Evolutionary conservation across 208 protist species (phyloP), one percentile per base, ranked within the genome.

Genomic region (Trypanosoma grayi): DNA sequence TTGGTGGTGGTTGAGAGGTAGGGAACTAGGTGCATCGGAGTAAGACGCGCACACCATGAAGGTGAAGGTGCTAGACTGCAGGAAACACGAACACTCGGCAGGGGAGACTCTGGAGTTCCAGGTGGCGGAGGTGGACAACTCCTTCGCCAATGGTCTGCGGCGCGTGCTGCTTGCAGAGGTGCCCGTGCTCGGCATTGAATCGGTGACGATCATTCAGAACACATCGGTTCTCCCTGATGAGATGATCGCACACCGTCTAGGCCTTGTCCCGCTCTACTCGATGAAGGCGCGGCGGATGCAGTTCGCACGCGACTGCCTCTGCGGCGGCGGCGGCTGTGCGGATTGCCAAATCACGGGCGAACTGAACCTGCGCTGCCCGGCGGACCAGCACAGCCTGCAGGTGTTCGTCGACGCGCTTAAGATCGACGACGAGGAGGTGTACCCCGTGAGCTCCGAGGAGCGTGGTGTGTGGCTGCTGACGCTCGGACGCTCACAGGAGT

Each of bases 151-250:
- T 66, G 84, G 94, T 13, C 83, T 99, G 16, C 85, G 98, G 13
- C 80, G 99, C 31, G 91, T 99, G 24, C 98, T 99, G 79, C 91
- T 99, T 20, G 92, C 98, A n/a, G 98, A 99, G 77, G 87, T 99
- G n/a, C 97, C 98, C 27, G 98, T 91, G 0, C 87, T 99, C 20
- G 95, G 95, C 25, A 98, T 99, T 31, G 98, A 99, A 71, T 70
- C 92, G 1, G 98, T 99, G 1, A 95, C 98, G 10, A 85, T 99
- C 30, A 46, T 83, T 6, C 73, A 93, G 57, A 98, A 98, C 70
- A 96, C 94, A 6, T 98, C 96, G 5, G 91, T 99, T n/a, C 81
- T 99, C 16, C 84, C 89, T 5, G 99, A 99, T 75, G 98, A 99
- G 73, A 99, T 99, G 81, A 91, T 99, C 20, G 93, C 98, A 2